Evolutionary conservation across 495 filamentous ascomycete genomes (phyloP), one percentile per base, ranked within the genome.

Genomic region (Penicillium salamii): DNA sequence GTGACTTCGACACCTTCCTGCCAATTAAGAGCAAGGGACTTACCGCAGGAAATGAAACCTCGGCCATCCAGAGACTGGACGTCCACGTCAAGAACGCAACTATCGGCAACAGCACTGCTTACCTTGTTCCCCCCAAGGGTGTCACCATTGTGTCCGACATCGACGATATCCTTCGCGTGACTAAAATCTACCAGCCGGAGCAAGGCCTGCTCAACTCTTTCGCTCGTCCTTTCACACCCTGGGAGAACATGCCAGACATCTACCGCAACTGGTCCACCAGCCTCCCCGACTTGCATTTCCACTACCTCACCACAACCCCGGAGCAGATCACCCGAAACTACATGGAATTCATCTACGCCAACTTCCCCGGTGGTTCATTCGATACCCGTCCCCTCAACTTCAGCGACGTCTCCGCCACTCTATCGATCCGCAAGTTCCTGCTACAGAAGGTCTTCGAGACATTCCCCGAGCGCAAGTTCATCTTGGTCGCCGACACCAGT

Each of bases 241-340:
- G 88, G 88, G 66, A 86, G 69, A 82, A 91, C 61, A 91, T 91
- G 88, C 87, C 88, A 0, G 78, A 78, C 5, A 79, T 87, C 52
- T 88, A 89, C 63, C 74, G 78, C 28, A 84, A 86, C 48, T 86
- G 84, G 83, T 81, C 79, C 0, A 62, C 62, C 11, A 72, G 65
- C 28, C 68, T 86, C n/a, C 74, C 76, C 2, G 65, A 84, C 55
- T 71, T 83, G 53, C 88, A 90, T 62, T 91, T 90, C 71, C 87
- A 91, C 65, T 91, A 91, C 63, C 78, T 91, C 17, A 91, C 87
- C 7, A 91, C 88, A 0, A 91, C 88, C 2, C 88, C 88, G 1
- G 87, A 91, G 66, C 88, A 91, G 64, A 71, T 81, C 12, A 89
- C 88, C 0, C 71, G 87, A 6, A 83, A 83, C 52, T 91, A 90